Base-by-base conservation (phyloP, 2,329 filamentous ascomycete genomes). In the Rutstroemia sp. region DNA sequence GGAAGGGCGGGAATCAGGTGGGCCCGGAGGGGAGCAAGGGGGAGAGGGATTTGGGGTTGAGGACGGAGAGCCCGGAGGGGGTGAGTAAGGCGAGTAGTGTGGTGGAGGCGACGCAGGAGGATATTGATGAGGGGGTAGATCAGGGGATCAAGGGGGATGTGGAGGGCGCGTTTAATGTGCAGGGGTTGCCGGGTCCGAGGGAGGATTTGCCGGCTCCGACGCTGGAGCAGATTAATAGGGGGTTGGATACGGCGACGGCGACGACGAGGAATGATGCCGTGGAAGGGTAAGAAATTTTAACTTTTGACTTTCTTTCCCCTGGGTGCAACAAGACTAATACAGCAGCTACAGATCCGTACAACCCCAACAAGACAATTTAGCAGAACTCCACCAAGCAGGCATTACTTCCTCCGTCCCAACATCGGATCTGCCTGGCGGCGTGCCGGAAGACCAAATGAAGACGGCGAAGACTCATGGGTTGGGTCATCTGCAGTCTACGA, bases 51-150 rank as follows among this genome's bases (percentile, higher is more conserved):
- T 73, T 95, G 1, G 90, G 90, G 0, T 67, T 94, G 50, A 74
- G 87, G 27, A 79, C 78, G 4, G 79, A 83, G 58, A 86, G 80
- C 6, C 81, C 85, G 0, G 80, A 78, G 1, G 77, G 82, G 54
- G 76, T 90, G 16, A 92, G 88, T 67, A 80, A 83, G 60, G 87
- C 88, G 1, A 91, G 84, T 64, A 92, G 87, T 66, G 71, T 89
- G 19, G 76, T 73, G 65, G 80, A 74, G 56, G 61, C 62, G 19
- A 48, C 49, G 6, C 47, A 50, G 5, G 56, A 61, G 14, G 54
- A 61, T 25, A 36, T 27, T 10, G 64, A 66, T 25, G 47, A 56
- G 19, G 21, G 10, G n/a, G 19, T n/a, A 6, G 58, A 60, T n/a
- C 60, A 65, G 40, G 65, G 65, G 2, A 60, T 68, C 0, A 67